Evolutionary conservation across 1,284 basidiomycete genomes (phyloP).

Genomic region (Apiotrichum brassicae): DNA sequence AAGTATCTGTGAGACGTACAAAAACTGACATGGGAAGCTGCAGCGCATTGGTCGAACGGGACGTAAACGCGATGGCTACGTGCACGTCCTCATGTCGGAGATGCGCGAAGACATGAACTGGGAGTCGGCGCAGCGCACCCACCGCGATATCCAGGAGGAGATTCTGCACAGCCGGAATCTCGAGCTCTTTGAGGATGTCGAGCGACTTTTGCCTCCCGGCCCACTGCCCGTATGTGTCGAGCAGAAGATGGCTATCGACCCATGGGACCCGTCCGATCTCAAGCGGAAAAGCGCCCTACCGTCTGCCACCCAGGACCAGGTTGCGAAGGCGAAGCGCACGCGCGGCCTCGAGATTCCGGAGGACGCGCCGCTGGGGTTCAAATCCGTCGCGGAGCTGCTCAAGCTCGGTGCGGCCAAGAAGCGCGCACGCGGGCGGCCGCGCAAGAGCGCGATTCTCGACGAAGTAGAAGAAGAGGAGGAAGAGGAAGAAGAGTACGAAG

Average conservation of each 20-base stretch:
- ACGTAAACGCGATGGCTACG: constrained; percentile 79
- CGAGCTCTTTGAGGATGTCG: constrained; percentile 87
- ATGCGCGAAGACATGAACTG: constrained; percentile 87
- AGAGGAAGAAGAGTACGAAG: constrained; percentile 1
- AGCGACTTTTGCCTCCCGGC: constrained; percentile 72
- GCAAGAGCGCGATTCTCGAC: neutral
- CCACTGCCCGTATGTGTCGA: constrained; percentile 71
- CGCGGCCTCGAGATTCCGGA: constrained; percentile 41
- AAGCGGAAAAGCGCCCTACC: constrained; percentile 24
- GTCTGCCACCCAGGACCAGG: constrained; percentile 11
- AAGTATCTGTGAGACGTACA: constrained; percentile 30
- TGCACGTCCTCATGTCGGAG: constrained; percentile 89
- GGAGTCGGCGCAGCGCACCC: constrained; percentile 79
- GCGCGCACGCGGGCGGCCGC: constrained; percentile 16
- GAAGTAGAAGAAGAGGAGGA: neutral
- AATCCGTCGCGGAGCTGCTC: constrained; percentile 38
- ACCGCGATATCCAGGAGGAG: constrained; percentile 81
- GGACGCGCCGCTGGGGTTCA: constrained; percentile 40
- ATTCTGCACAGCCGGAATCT: constrained; percentile 80
- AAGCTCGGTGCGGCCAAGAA: constrained; percentile 20
- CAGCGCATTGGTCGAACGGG: constrained; percentile 96
- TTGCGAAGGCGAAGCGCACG: constrained; percentile 11
- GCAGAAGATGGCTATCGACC: constrained; percentile 58
- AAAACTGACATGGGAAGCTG: constrained; percentile 53
- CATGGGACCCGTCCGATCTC: constrained; percentile 39